phyloP scores from a whole-genome alignment of 192 early-diverging fungal genomes.

The Backusella sp. region DNA sequence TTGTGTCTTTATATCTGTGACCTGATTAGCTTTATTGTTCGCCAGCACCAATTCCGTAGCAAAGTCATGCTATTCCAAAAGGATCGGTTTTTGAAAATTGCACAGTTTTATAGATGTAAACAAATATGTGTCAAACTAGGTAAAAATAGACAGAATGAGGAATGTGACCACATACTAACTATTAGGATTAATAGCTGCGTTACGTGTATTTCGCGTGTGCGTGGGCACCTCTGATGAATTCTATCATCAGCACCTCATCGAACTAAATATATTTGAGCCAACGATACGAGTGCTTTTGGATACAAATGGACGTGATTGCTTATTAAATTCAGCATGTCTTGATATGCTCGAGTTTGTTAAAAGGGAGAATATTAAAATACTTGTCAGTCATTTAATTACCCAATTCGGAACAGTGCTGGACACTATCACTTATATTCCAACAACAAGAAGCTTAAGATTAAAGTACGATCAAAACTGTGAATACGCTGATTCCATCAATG shows the following conservation, averaged over 20 bases:
- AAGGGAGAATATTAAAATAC: conserved; percentile 63
- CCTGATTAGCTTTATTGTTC: conserved; percentile 71
- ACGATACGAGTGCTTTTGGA: conserved; percentile 62
- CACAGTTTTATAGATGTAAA: conserved; percentile 63
- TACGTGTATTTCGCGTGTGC: conserved; percentile 78
- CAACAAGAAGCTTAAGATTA: conserved; percentile 55
- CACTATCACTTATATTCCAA: conserved; percentile 59
- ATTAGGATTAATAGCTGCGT: conserved; percentile 54
- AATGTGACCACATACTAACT: not conserved
- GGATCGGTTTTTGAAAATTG: conserved; percentile 58
- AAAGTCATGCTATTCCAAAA: conserved; percentile 75
- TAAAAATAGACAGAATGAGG: conserved; percentile 25
- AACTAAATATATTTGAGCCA: conserved; percentile 69
- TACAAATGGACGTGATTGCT: conserved; percentile 71
- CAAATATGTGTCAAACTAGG: conserved; percentile 70
- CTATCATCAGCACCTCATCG: conserved; percentile 73
- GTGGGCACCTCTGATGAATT: conserved; percentile 82
- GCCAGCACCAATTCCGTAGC: conserved; percentile 71
- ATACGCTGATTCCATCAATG: conserved; percentile 27
- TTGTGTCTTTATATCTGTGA: conserved; percentile 68
- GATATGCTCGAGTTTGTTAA: conserved; percentile 86
- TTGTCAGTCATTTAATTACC: conserved; percentile 71
- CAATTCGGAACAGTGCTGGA: conserved; percentile 59
- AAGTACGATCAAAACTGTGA: conserved; percentile 68
- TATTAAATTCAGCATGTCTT: conserved; percentile 87